A percentile compares a stretch with the other conserved stretches of the same genome.
Conservation (phyloP, 140 eudicot genomes). For the Bidens hawaiensis region DNA sequence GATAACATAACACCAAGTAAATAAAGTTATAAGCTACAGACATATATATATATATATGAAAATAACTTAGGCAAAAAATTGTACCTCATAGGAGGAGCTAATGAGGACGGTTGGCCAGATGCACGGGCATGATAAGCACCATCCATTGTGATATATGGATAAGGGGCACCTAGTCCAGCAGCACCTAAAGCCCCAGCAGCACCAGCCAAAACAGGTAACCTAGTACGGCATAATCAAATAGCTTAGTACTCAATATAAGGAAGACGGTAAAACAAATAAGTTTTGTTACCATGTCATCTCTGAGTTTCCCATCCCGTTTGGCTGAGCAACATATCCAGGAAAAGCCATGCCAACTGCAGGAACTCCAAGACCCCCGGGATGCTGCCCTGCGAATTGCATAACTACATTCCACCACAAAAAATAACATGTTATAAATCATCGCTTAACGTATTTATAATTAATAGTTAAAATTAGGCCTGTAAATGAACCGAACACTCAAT, state of each 20-base stretch:
- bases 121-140: conserved; percentile 67
- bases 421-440: not conserved
- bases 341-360: conserved; percentile 99
- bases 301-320: conserved; percentile 86
- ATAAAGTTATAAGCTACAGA: not conserved
- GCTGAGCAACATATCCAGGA: conserved; percentile 95
- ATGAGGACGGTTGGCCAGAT: conserved; percentile 66
- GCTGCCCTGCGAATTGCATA: conserved; percentile 96
- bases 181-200: conserved; percentile 94
- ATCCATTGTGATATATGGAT: conserved; percentile 77
- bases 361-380: conserved; percentile 95
- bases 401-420: conserved; percentile 41
- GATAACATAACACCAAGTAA: not conserved
- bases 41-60: not conserved
- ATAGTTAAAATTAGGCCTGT: too few relatives aligned
- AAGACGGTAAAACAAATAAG: not conserved
- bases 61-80: not conserved
- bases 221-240: conserved; percentile 17
- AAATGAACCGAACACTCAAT: too few relatives aligned
- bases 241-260: not conserved
- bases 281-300: conserved; percentile 92
- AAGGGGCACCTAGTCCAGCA: conserved; percentile 61
- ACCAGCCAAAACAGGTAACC: conserved; percentile 94
- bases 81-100: conserved; percentile 49
- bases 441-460: not conserved